Percentiles rank a stretch among this genome's conserved stretches.
Conservation (phyloP, 495 filamentous ascomycete genomes). For the Usnea hakonensis region DNA sequence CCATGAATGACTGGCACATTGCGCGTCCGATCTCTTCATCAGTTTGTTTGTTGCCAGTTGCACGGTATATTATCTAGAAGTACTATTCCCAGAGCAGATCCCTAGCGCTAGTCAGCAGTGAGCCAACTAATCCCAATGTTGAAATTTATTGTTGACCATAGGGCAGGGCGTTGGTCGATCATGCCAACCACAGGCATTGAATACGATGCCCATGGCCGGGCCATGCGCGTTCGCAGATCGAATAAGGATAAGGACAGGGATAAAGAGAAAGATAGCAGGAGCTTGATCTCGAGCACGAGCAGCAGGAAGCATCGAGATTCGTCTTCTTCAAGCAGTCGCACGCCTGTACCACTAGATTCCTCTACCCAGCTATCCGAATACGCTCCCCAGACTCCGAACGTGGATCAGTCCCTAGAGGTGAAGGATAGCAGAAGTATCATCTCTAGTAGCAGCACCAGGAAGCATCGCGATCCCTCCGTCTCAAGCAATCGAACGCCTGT, state of each 20-base stretch:
- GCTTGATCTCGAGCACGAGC: slow-evolving; percentile 18
- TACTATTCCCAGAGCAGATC: background rate
- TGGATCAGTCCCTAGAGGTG: slow-evolving; percentile 2
- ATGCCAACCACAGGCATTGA: slow-evolving; percentile 19
- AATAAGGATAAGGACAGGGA: slow-evolving; percentile 20
- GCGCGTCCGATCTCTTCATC: background rate
- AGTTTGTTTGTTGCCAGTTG: background rate
- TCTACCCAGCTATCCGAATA: slow-evolving; percentile 5
- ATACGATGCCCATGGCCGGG: slow-evolving; percentile 12
- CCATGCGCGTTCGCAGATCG: slow-evolving; percentile 7
- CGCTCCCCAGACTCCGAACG: slow-evolving; percentile 11
- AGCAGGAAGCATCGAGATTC: slow-evolving; percentile 23
- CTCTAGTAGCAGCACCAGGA: slow-evolving; percentile 22
- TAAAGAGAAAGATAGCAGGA: slow-evolving; percentile 19
- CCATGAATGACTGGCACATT: background rate
- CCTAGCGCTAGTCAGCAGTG: background rate
- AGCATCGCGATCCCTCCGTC: slow-evolving; percentile 19
- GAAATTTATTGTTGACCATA: slow-evolving; percentile 1
- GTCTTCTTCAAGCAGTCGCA: slow-evolving; percentile 19
- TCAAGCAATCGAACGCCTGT: slow-evolving; percentile 19
- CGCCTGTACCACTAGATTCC: slow-evolving; percentile 11
- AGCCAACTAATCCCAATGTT: slow-evolving; percentile 3
- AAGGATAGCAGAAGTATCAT: slow-evolving; percentile 16
- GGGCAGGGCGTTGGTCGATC: slow-evolving; percentile 2
- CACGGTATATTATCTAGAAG: background rate